A percentile compares a stretch with the other conserved stretches of the same genome.
phyloP scores from a whole-genome alignment of 305 asterid species.

The Solanum hybrid region DNA sequence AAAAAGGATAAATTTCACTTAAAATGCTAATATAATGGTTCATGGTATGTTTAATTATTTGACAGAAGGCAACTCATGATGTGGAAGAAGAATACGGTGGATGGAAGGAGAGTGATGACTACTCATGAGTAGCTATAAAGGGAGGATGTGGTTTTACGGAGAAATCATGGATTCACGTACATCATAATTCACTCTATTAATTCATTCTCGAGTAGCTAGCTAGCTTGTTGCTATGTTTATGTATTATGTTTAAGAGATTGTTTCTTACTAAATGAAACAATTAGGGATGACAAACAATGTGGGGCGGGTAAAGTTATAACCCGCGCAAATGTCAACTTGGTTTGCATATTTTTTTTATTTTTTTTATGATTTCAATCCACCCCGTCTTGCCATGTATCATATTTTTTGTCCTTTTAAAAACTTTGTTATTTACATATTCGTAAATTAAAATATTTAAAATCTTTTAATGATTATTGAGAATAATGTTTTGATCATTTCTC shows the following conservation, averaged over 20 bases:
- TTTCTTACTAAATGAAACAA: not conserved
- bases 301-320: not conserved
- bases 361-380: not conserved
- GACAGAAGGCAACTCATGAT: not conserved
- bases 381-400: not conserved
- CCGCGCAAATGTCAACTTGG: not conserved
- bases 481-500: not conserved
- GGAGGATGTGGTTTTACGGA: not conserved
- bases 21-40: not conserved
- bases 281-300: not conserved
- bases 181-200: not conserved
- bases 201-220: not conserved
- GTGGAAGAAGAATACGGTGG: slow-evolving; percentile 27
- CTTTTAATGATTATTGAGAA: not conserved
- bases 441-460: not conserved
- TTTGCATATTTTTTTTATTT: not conserved
- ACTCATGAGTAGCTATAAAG: not conserved
- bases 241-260: not conserved
- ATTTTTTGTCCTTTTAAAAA: not conserved
- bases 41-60: not conserved
- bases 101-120: slow-evolving; percentile 23
- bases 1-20: not conserved
- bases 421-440: not conserved
- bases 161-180: not conserved
- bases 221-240: not conserved